Base-by-base conservation (phyloP, 768 basidiomycete genomes). In the Xerocomellus amylosporus region DNA sequence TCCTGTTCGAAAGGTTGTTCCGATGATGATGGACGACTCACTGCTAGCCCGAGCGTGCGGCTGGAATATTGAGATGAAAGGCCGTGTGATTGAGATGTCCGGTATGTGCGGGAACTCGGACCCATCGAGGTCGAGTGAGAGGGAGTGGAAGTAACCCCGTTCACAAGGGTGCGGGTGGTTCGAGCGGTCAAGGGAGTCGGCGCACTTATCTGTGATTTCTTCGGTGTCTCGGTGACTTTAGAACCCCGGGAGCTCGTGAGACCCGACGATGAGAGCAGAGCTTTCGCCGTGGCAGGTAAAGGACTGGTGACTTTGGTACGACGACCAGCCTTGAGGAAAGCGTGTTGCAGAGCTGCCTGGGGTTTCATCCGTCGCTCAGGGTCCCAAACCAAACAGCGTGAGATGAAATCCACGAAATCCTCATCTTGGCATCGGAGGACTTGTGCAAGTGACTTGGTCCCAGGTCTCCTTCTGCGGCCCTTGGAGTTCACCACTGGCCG, bases 381-480 rank as follows among this genome's bases (percentile, higher is more conserved):
- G 74, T 99, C 97, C 95, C 95, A 99, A 28, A 90, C 80, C n/a
- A 99, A 79, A 73, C 97, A 99, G 70, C 96, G 98, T 1, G 90
- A 80, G 59, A 98, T 88, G 70, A 99, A 99, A 74, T 99, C 97
- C 53, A 99, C 79, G 61, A 99, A 98, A 41, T 90, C 86, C 54
- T 96, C 93, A 66, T 98, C 97, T 54, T 94, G 91, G 66, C 88
- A 91, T 52, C 91, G 85, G 46, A 99, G 79, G 38, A 95, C 93
- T 65, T 93, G 88, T 15, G 86, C 82, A 49, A 99, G 80, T 0
- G 91, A 87, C 72, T 97, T 97, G 44, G 91, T 86, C 17, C 90
- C 93, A 15, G 97, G 94, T 63, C 93, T 81, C 55, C 97, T 83
- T 50, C 93, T 83, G 40, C 93, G 86, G 31, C 97, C 97, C 71